Evolutionary conservation across 345 rosid genomes (phyloP).

Genomic region (Turnera subulata): DNA sequence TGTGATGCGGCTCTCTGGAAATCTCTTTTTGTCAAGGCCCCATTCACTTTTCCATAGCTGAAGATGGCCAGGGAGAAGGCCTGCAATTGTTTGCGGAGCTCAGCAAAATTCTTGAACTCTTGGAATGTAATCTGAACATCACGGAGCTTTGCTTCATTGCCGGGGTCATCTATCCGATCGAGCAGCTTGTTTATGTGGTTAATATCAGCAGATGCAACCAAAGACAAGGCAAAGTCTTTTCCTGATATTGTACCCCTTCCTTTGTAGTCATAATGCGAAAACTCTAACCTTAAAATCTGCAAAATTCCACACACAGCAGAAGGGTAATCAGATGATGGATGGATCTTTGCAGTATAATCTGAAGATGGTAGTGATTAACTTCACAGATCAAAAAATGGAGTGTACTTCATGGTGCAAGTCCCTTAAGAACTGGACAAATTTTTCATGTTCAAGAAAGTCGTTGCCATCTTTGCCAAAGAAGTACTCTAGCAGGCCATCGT

Average conservation of each 20-base stretch:
- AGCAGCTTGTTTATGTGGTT: constrained; percentile 22
- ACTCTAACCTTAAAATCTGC: constrained; percentile 23
- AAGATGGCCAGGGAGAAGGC: constrained; percentile 24
- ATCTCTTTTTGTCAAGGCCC: constrained; percentile 18
- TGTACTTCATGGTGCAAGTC: constrained; percentile 26
- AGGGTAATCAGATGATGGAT: background rate
- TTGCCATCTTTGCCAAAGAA: constrained; percentile 29
- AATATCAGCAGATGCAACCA: constrained; percentile 28
- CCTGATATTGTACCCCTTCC: constrained; percentile 17
- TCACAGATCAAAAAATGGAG: background rate
- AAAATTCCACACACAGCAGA: background rate
- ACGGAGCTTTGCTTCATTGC: constrained; percentile 6
- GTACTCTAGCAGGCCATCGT: constrained; percentile 23
- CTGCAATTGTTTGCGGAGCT: constrained; percentile 19
- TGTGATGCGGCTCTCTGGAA: constrained; percentile 28
- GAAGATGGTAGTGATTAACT: too few relatives aligned
- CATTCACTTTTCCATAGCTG: constrained; percentile 29
- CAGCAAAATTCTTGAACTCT: constrained; percentile 22
- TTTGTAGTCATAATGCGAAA: constrained; percentile 26
- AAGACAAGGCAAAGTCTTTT: constrained; percentile 23
- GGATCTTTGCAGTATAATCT: background rate
- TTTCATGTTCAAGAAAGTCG: constrained; percentile 15
- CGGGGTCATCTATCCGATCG: constrained; percentile 21
- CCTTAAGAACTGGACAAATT: constrained; percentile 23
- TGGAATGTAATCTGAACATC: constrained; percentile 17